Evolutionary conservation across 768 basidiomycete genomes (phyloP), one percentile per base, ranked within the genome.

Genomic region (Rickenella mellea): DNA sequence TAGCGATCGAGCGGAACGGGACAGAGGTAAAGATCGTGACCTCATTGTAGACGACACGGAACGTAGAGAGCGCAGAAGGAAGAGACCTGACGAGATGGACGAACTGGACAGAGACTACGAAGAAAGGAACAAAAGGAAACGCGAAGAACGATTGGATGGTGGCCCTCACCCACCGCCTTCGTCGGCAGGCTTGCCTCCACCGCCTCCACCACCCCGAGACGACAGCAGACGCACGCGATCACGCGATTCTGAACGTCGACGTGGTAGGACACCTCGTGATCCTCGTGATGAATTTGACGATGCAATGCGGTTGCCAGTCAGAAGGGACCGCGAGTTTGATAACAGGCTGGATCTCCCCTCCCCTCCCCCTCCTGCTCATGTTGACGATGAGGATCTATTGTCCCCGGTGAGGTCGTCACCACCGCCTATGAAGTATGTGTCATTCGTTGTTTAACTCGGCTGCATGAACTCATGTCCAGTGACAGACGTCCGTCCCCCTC

Each of bases 401-500:
- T 40, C 55, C 53, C 38, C 59, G n/a, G n/a, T n/a, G n/a, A n/a
- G n/a, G n/a, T n/a, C n/a, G n/a, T n/a, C 27, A 35, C 28, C 68
- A 31, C 73, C 71, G 21, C 66, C 71, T 30, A 55, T 70, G 33
- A 69, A 63, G 78, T 76, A 57, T 25, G 68, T 54, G 43, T 40
- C 41, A 20, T 24, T 48, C 32, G 26, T 40, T 39, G 44, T 49
- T 24, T 40, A 33, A 41, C 36, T 33, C 19, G 11, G 4, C 22
- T 36, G 37, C 15, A 28, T 47, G 47, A 43, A 51, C 32, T 35
- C 17, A 36, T 41, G 39, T 19, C 24, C 27, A n/a, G n/a, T 42
- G 37, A 31, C 46, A 87, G 84, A 52, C 76, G 86, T 42, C 70
- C 71, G 27, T 84, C 86, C 14, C 83, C 85, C 17, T 69, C 71